Conservation (phyloP, 106 monocot genomes). For the Posidonia australis region DNA sequence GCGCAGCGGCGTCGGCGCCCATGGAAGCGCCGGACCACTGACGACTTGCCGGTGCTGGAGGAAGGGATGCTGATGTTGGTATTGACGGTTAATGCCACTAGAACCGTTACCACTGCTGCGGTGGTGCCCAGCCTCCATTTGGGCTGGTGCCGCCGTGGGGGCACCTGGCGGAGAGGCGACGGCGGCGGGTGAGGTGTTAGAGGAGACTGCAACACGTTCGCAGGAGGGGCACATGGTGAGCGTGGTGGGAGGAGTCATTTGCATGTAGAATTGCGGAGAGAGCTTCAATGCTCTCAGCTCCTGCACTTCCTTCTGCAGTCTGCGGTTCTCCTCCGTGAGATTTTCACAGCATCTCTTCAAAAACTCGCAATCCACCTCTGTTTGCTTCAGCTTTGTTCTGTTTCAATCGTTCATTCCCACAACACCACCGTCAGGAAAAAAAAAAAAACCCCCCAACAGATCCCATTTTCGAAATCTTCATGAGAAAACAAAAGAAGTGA, state of each 20-base stretch:
- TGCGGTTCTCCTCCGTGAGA: slow-evolving; percentile 71
- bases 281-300: slow-evolving; percentile 79
- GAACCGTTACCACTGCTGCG: neutral
- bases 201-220: slow-evolving; percentile 45
- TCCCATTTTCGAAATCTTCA: too few species aligned
- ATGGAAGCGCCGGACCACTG: neutral
- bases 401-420: neutral
- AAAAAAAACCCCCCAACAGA: too few species aligned
- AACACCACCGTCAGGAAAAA: too few species aligned
- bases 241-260: slow-evolving; percentile 81
- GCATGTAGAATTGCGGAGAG: slow-evolving; percentile 76
- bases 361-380: slow-evolving; percentile 85
- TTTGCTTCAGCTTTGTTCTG: slow-evolving; percentile 92
- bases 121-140: neutral
- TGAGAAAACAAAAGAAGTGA: too few species aligned
- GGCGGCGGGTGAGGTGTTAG: neutral
- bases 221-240: slow-evolving; percentile 93
- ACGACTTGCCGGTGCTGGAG: slow-evolving; percentile 1
- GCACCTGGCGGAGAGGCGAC: neutral
- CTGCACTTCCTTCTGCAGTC: slow-evolving; percentile 75
- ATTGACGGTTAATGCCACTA: neutral
- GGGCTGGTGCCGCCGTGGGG: neutral
- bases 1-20: neutral
- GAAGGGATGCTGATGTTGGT: neutral
- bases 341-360: slow-evolving; percentile 78